Evolutionary conservation across 352 stramenopile species (phyloP).

Genomic region (Elongisporangium prolatum): DNA sequence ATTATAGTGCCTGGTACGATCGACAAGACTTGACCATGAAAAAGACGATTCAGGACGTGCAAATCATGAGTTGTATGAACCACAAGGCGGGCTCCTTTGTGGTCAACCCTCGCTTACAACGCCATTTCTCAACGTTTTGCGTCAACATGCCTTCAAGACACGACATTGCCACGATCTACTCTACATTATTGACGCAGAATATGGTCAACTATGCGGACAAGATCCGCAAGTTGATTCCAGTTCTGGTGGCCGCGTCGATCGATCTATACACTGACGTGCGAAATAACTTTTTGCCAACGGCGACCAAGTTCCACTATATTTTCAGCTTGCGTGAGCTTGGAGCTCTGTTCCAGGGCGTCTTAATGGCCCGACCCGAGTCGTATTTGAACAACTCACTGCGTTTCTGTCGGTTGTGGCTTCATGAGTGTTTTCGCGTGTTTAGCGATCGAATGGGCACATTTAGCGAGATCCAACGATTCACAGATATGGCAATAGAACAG

Average conservation of each 20-base stretch:
- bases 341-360: slow-evolving; percentile 85
- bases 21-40: slow-evolving; percentile 80
- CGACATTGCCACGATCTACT: slow-evolving; percentile 71
- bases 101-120: slow-evolving; percentile 82
- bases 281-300: slow-evolving; percentile 80
- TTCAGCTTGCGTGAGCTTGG: slow-evolving; percentile 91
- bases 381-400: slow-evolving; percentile 57
- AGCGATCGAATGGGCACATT: slow-evolving; percentile 82
- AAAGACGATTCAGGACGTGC: slow-evolving; percentile 87
- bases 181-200: slow-evolving; percentile 58
- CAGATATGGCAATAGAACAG: slow-evolving; percentile 79
- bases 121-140: slow-evolving; percentile 85
- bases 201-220: slow-evolving; percentile 70
- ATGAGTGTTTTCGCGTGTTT: slow-evolving; percentile 91
- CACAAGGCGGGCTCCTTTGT: slow-evolving; percentile 87
- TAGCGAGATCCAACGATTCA: slow-evolving; percentile 75
- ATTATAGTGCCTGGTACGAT: slow-evolving; percentile 91
- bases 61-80: slow-evolving; percentile 90
- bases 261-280: slow-evolving; percentile 76
- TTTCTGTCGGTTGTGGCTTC: slow-evolving; percentile 85
- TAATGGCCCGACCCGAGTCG: slow-evolving; percentile 50
- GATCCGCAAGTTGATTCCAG: slow-evolving; percentile 59
- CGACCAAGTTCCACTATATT: slow-evolving; percentile 92
- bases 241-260: slow-evolving; percentile 77
- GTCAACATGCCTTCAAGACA: slow-evolving; percentile 57